phyloP scores from a whole-genome alignment of 139 green algal species.

The Chlorella sp. region DNA sequence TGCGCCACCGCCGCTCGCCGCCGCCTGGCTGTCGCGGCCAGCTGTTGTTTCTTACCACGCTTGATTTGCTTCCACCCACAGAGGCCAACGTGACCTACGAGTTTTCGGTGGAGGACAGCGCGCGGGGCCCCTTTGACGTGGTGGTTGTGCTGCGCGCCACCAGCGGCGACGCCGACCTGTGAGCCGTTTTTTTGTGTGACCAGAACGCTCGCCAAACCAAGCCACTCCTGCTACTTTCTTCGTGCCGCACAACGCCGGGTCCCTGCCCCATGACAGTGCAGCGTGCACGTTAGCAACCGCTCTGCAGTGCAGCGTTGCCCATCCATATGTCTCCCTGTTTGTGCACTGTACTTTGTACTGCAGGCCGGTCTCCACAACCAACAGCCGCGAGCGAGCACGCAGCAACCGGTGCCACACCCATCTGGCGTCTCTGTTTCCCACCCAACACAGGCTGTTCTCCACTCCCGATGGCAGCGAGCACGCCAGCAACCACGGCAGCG shows the following conservation, averaged over 20 bases:
- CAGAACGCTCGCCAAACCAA: too few relatives aligned
- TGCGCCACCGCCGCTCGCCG: background rate
- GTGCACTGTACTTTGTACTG: too few relatives aligned
- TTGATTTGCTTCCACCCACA: background rate
- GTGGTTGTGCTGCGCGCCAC: background rate
- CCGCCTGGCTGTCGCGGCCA: background rate
- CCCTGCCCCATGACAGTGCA: too few relatives aligned
- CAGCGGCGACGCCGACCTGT: slow-evolving; percentile 23
- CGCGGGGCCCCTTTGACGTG: background rate
- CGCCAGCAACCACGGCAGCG: slow-evolving; percentile 23
- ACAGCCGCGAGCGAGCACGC: too few relatives aligned
- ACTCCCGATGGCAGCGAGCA: background rate
- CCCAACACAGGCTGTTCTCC: slow-evolving; percentile 7
- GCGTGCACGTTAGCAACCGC: too few relatives aligned
- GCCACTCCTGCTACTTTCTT: background rate
- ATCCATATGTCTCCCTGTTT: too few relatives aligned
- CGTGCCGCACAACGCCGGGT: too few relatives aligned
- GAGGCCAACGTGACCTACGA: background rate
- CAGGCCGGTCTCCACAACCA: too few relatives aligned
- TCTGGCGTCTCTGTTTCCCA: too few relatives aligned
- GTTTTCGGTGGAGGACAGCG: background rate
- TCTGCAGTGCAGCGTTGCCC: too few relatives aligned
- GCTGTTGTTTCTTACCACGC: background rate
- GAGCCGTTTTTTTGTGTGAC: background rate
- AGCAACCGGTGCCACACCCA: too few relatives aligned